These are phyloP conservation scores for Vittaforma corneae DNA, from an alignment of 371 early-diverging fungal species.

Conservation along the genomic window DNA sequence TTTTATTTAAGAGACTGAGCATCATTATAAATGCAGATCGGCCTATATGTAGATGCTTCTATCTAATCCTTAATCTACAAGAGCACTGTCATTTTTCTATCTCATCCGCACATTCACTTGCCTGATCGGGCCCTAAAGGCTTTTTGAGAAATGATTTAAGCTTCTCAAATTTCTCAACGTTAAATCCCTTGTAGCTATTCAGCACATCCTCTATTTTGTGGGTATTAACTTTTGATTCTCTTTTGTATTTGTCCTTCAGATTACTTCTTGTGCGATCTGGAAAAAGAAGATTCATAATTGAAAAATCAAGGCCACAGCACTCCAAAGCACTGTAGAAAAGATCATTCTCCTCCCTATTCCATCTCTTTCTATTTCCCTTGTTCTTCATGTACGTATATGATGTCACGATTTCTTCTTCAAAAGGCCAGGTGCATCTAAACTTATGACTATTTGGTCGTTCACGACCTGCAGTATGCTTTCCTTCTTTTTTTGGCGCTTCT, in stretches of 20 bases:
- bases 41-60: too few relatives aligned
- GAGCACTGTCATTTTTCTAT: too few relatives aligned
- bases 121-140: slow-evolving; percentile 1
- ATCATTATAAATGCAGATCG: too few relatives aligned
- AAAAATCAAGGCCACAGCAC: slow-evolving; percentile 57
- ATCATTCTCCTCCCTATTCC: slow-evolving; percentile 54
- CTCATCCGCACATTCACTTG: too few relatives aligned
- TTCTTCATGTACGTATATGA: slow-evolving; percentile 52
- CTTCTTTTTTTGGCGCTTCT: slow-evolving; percentile 20
- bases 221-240: slow-evolving; percentile 45
- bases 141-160: slow-evolving; percentile 11
- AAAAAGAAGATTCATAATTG: slow-evolving; percentile 51
- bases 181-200: slow-evolving; percentile 32
- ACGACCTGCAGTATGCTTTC: slow-evolving; percentile 43
- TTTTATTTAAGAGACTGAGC: too few relatives aligned
- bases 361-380: slow-evolving; percentile 17
- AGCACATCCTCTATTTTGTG: slow-evolving; percentile 27
- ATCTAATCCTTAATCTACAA: too few relatives aligned
- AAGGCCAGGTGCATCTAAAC: slow-evolving; percentile 12
- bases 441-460: slow-evolving; percentile 52
- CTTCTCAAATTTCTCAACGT: slow-evolving; percentile 6
- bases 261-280: slow-evolving; percentile 50
- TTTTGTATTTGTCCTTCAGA: slow-evolving; percentile 52
- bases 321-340: slow-evolving; percentile 52
- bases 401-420: slow-evolving; percentile 47